These are phyloP conservation scores for Dioscorea zingiberensis DNA, from an alignment of 106 monocot genomes.

Conservation along the genomic window DNA sequence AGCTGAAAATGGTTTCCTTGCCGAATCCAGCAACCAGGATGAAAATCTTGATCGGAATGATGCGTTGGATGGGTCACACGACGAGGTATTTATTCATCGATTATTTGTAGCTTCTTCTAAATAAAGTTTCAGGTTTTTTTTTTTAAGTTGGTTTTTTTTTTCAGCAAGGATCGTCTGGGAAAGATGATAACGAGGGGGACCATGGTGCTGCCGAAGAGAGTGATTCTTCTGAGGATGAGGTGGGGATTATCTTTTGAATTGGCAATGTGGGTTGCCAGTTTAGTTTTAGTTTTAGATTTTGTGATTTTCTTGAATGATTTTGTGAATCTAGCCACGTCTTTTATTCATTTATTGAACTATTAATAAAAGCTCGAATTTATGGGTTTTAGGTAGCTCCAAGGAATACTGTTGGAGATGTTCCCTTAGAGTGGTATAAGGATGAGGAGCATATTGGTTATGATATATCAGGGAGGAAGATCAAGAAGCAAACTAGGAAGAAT, in stretches of 20 bases:
- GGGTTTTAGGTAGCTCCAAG: slow-evolving; percentile 56
- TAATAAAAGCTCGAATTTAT: neutral
- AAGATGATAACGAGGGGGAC: neutral
- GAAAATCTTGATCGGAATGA: neutral
- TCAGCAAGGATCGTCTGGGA: neutral
- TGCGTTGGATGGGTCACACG: neutral
- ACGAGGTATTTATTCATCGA: neutral
- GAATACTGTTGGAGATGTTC: slow-evolving; percentile 87
- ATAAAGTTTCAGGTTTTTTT: neutral
- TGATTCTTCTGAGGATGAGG: slow-evolving; percentile 98
- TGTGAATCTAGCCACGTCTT: neutral
- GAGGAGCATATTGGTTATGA: slow-evolving; percentile 98
- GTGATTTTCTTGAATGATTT: neutral
- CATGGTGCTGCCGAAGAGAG: slow-evolving; percentile 39
- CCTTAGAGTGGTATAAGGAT: slow-evolving; percentile 83
- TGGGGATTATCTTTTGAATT: neutral
- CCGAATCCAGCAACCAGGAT: neutral
- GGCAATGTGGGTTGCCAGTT: neutral
- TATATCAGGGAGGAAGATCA: slow-evolving; percentile 75
- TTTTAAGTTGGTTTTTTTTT: neutral
- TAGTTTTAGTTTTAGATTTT: neutral
- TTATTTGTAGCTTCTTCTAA: neutral
- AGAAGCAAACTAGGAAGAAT: slow-evolving; percentile 71
- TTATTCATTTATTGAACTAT: neutral
- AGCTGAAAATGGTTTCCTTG: neutral